phyloP scores from a whole-genome alignment of 1,284 basidiomycete species.

The Heterobasidion annosum region DNA sequence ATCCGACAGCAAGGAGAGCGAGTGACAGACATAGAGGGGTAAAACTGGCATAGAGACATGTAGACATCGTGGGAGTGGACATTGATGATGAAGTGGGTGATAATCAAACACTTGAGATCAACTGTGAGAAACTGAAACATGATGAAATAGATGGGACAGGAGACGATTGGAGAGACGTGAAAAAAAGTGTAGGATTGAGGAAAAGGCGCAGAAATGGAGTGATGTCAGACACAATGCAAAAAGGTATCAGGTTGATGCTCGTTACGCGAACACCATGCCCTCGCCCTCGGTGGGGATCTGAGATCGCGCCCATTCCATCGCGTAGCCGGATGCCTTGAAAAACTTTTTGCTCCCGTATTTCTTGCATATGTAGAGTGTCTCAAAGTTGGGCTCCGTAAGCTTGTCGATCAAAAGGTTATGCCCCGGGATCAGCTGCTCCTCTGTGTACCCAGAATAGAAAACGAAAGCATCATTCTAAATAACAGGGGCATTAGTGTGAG shows the following conservation, averaged over 20 bases:
- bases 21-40: conserved; percentile 5
- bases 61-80: conserved; percentile 5
- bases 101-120: conserved; percentile 10
- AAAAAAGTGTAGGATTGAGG: conserved; percentile 13
- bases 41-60: conserved; percentile 7
- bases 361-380: conserved; percentile 84
- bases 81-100: conserved; percentile 6
- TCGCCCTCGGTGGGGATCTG: conserved; percentile 24
- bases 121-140: conserved; percentile 9
- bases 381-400: conserved; percentile 75
- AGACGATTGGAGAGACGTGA: conserved; percentile 8
- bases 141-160: conserved; percentile 9
- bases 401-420: conserved; percentile 82
- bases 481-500: conserved; percentile 6
- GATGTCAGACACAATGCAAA: conserved; percentile 7
- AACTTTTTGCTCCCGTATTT: conserved; percentile 98
- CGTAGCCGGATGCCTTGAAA: conserved; percentile 77
- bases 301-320: conserved; percentile 55
- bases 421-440: conserved; percentile 81
- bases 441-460: conserved; percentile 90
- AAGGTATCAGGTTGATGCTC: background rate
- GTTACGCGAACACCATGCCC: conserved; percentile 39
- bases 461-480: conserved; percentile 83
- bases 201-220: conserved; percentile 18
- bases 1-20: conserved; percentile 15